Evolutionary conservation across 2,329 filamentous ascomycete species (phyloP), one percentile per base, ranked within the genome.

Genomic region (Arthrocladium fulminans): DNA sequence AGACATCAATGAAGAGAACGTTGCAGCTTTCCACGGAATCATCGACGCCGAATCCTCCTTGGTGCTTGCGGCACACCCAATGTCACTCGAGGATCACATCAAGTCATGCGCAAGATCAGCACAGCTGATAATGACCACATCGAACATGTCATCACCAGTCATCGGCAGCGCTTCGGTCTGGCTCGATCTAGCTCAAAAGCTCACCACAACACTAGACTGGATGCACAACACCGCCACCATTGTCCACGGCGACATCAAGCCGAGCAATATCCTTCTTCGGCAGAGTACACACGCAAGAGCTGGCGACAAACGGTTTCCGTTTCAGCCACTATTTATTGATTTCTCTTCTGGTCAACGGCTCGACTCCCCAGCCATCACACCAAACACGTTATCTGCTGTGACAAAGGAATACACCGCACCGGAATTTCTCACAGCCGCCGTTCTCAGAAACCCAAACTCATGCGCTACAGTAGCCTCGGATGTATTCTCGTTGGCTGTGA

Each of bases 201-300:
- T 74, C 9, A 66, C 73, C 43, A 47, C 54, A 6, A 65, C 68
- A 1, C 60, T 74, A 2, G 55, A 57, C 6, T 74, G 70, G 67
- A 59, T 74, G 5, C 72, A 74, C 44, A 54, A 58, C 27, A 52
- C 54, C 2, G 60, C 64, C 2, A 61, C 63, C 3, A 61, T 73
- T 3, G 63, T 73, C 2, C 72, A 74, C 53, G 70, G 69, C 1
- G 70, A 73, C 57, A 67, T 73, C 57, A 73, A 73, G 51, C 69
- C 68, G 3, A 64, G 66, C 39, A 73, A 73, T 34, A 60, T 73
- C 23, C 60, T 73, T 1, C 59, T 73, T 2, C 60, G 59, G 2
- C 55, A 58, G 10, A 49, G 41, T 35, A 39, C 19, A 8, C 2
- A 17, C 7, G 20, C 2, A 2, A 23, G 35, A 5, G 25, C 32